Base-by-base conservation (phyloP, 176 grass and related monocot genomes). In the Pontederia paniculata region DNA sequence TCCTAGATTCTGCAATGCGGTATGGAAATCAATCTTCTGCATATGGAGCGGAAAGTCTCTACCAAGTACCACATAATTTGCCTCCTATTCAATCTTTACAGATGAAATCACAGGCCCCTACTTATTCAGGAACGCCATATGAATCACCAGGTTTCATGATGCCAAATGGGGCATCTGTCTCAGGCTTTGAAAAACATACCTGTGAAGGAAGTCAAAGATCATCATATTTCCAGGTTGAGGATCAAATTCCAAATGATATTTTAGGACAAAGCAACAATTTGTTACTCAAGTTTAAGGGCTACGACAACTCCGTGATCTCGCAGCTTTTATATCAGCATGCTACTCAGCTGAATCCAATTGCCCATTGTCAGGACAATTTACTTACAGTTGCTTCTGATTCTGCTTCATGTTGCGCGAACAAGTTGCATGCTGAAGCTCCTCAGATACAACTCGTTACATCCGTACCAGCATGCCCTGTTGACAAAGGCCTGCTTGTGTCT, bases 61-160 rank as follows among this genome's bases (percentile, higher is more conserved):
- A 84, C 65, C 93, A 98, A 74, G 74, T 79, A 67, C 77, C 78
- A n/a, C 74, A 88, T 41, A 98, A 91, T 76, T 69, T 91, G 65
- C 77, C 75, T 23, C 83, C 77, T 9, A 62, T 91, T 79, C 80
- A 83, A 72, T 81, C 93, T 53, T 67, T 76, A 12, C 82, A 83
- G 62, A 77, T 71, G 70, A 91, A 88, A 58, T 66, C 21, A 69
- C 79, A 69, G 22, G 74, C 61, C 10, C 74, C 80, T 84, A 56
- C 73, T 62, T 65, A 61, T 50, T 58, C 69, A 54, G 78, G 48
- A 49, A 73, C 76, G 53, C 43, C 76, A 55, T 80, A 77, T 68
- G 85, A 88, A 16, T 69, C 74, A 46, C 48, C 80, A 19, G 73
- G 65, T 67, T 16, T 73, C 15, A 66, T 68, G 54, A 80, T 88